phyloP scores from a whole-genome alignment of 2,329 filamentous ascomycete genomes.

The Stromatinia cepivora region DNA sequence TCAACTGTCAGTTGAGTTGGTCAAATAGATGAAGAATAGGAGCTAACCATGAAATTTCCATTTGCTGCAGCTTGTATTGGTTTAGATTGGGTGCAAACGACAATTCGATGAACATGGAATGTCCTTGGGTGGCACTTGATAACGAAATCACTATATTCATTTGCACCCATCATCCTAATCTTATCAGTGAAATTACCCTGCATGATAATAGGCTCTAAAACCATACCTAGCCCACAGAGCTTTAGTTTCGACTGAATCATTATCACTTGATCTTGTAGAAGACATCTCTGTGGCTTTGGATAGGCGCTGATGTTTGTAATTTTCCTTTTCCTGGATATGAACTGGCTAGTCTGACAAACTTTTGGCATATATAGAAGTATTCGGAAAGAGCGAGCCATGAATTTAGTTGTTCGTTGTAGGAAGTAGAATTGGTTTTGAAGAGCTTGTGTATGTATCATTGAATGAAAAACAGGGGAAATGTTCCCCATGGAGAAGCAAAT shows the following conservation, averaged over 20 bases:
- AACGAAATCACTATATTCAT: constrained; percentile 28
- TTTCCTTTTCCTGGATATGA: not conserved
- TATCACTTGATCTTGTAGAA: not conserved
- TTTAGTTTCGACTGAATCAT: not conserved
- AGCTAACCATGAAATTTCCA: constrained; percentile 25
- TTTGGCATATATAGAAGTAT: not conserved
- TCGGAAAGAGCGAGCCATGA: not conserved
- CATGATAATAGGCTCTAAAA: not conserved
- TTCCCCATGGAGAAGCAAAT: constrained; percentile 17
- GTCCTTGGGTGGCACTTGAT: constrained; percentile 27
- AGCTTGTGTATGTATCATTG: not conserved
- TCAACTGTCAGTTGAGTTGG: not conserved
- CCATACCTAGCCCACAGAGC: not conserved
- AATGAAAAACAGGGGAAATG: not conserved
- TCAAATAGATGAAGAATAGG: not conserved
- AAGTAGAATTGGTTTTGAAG: not conserved
- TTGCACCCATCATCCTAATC: constrained; percentile 16
- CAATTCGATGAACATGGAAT: constrained; percentile 30
- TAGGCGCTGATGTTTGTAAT: not conserved
- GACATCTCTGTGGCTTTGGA: not conserved
- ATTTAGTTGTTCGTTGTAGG: not conserved
- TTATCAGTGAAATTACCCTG: not conserved
- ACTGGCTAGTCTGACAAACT: not conserved
- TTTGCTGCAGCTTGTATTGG: constrained; percentile 26
- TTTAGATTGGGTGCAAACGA: constrained; percentile 32